Conservation (phyloP, 768 basidiomycete species). For the Phylloporus arenicola region DNA sequence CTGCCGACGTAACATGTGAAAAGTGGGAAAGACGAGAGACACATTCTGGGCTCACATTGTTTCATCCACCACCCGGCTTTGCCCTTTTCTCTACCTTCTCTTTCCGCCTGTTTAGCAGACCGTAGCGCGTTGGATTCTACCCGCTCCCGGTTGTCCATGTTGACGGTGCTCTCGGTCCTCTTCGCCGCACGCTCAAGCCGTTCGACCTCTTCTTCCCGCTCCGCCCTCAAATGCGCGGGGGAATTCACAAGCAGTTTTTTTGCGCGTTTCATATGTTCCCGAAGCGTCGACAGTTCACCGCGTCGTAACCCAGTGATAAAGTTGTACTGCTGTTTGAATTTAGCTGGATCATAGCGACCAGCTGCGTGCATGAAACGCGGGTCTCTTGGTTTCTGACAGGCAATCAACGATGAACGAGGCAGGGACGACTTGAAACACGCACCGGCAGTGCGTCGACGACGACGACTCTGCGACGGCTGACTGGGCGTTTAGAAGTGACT, state of each 20-base stretch:
- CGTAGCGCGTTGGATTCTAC: constrained; percentile 66
- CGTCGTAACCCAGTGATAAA: constrained; percentile 68
- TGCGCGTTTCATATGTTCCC: constrained; percentile 62
- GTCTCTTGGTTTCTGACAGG: constrained; percentile 66
- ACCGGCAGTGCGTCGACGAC: constrained; percentile 66
- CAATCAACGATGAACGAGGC: neutral
- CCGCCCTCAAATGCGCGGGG: constrained; percentile 52
- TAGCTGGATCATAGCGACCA: constrained; percentile 59
- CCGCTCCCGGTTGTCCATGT: constrained; percentile 61
- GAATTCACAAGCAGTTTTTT: constrained; percentile 57
- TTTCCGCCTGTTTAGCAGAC: constrained; percentile 41
- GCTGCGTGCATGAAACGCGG: constrained; percentile 77
- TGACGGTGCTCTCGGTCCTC: constrained; percentile 70
- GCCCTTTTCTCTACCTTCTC: constrained; percentile 60
- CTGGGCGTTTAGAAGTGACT: constrained; percentile 79
- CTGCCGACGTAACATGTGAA: constrained; percentile 35
- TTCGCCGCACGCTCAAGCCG: constrained; percentile 71
- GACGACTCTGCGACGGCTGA: constrained; percentile 64
- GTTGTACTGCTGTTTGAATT: constrained; percentile 64
- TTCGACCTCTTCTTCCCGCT: constrained; percentile 63
- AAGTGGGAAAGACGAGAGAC: neutral
- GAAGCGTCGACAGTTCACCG: constrained; percentile 59
- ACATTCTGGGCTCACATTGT: constrained; percentile 45
- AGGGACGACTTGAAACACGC: constrained; percentile 21
- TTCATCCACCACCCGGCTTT: constrained; percentile 88